Evolutionary conservation across 805 yeast genomes (phyloP).

Genomic region (Jamesozyma hellenica): DNA sequence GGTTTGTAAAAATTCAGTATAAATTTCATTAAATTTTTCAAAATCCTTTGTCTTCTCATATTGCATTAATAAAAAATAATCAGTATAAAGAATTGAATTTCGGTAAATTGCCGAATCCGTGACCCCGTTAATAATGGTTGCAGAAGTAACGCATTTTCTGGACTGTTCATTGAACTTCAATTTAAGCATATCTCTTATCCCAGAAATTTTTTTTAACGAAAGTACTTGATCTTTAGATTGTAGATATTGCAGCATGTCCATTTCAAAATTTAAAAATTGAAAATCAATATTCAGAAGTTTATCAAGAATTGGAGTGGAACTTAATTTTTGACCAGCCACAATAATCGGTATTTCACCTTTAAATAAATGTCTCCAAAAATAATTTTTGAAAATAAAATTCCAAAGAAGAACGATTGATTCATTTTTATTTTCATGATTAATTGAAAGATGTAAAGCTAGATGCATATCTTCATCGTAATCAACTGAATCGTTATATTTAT

Average conservation of each 20-base stretch:
- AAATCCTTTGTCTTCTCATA: conserved; percentile 15
- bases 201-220: conserved; percentile 15
- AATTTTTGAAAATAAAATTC: conserved; percentile 24
- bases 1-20: conserved; percentile 19
- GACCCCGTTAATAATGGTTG: conserved; percentile 18
- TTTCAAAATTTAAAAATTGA: conserved; percentile 15
- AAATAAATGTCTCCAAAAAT: conserved; percentile 23
- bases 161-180: conserved; percentile 14
- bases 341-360: conserved; percentile 23
- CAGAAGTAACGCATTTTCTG: conserved; percentile 18
- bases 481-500: conserved; percentile 7
- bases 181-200: conserved; percentile 13
- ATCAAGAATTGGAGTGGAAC: conserved; percentile 19
- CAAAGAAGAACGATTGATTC: conserved; percentile 14
- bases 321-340: conserved; percentile 5
- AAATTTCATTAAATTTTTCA: conserved; percentile 12
- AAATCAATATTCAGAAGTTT: conserved; percentile 17
- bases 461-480: conserved; percentile 25
- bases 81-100: conserved; percentile 16
- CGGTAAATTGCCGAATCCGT: conserved; percentile 24
- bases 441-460: conserved; percentile 17
- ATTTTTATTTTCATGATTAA: conserved; percentile 22
- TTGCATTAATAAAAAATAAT: conserved; percentile 20
- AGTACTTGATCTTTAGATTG: conserved; percentile 19
- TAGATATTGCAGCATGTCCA: conserved; percentile 19